Conservation (phyloP, 2,329 filamentous ascomycete genomes). For the Fusarium sp. region DNA sequence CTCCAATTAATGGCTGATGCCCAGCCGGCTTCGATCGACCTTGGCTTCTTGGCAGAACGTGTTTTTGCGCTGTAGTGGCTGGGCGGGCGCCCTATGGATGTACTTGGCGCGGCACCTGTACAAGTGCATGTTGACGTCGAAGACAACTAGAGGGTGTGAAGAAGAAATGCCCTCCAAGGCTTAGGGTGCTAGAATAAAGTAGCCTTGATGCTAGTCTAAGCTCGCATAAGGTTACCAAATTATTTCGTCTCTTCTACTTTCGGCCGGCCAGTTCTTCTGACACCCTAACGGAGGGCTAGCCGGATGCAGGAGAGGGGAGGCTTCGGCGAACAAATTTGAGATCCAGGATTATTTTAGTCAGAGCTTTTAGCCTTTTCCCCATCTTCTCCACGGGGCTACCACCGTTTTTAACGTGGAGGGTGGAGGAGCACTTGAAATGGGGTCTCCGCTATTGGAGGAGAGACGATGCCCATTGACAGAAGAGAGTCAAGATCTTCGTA, state of each 20-base stretch:
- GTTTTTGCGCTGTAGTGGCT: conserved; percentile 26
- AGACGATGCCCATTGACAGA: too few species aligned
- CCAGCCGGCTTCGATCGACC: conserved; percentile 33
- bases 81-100: conserved; percentile 4
- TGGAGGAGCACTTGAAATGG: conserved; percentile 12
- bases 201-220: fast-evolving
- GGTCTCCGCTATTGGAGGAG: conserved; percentile 31
- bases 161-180: too few species aligned
- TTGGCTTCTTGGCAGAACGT: conserved; percentile 39
- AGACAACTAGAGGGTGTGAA: not conserved
- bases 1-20: conserved; percentile 35
- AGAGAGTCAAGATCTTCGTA: not conserved
- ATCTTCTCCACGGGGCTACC: not conserved
- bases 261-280: too few species aligned
- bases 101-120: not conserved
- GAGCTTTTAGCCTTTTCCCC: not conserved
- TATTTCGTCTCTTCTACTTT: too few species aligned
- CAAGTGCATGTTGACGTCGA: not conserved
- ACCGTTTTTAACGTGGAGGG: conserved; percentile 12
- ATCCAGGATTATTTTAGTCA: conserved; percentile 6
- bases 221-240: too few species aligned
- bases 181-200: too few species aligned
- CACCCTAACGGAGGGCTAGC: not conserved
- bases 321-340: conserved; percentile 20
- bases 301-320: not conserved